Evolutionary conservation across 768 basidiomycete species (phyloP), one percentile per base, ranked within the genome.

Genomic region (Auriscalpium orientale): DNA sequence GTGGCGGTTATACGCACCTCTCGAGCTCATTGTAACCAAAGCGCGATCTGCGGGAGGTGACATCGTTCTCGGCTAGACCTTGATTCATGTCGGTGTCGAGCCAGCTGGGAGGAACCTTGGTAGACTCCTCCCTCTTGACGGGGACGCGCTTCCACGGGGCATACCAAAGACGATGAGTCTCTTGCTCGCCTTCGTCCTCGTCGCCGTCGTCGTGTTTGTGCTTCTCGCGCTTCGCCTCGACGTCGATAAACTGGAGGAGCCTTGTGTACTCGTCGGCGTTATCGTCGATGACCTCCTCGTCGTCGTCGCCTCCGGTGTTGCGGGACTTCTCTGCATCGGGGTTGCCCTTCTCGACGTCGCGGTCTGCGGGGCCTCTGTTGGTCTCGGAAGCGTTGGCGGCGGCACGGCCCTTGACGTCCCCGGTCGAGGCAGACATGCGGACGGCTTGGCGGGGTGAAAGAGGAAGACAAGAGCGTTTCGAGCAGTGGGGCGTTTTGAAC

Each of bases 11-110:
- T 13, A 59, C 66, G 46, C 38, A 74, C 71, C 72, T 72, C 56
- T 71, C 64, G 13, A 78, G 69, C 64, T 78, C 76, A 61, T 77
- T 78, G 55, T 62, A 77, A 4, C 76, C 76, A 48, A 67, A 68
- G 11, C 62, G 55, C 50, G 65, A 58, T 34, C 76, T 64, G 34
- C 76, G 66, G 18, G 61, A 57, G 2, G 66, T 64, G 22, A 73
- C 61, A 33, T 76, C 76, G 45, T 56, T 51, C 28, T 69, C 65
- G 15, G 63, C 57, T 20, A 78, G 63, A 38, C 76, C 76, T 55
- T 71, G 62, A 7, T 53, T 49, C 60, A 72, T 64, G 56, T 76
- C 69, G 1, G 76, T 77, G 38, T 73, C 58, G 21, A 78, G 69
- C 76, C 75, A 75, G 57, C 69, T 68, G 28, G 58, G 56, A 5